Base-by-base conservation (phyloP, 257 asterid genomes). In the Solanum rostratum region DNA sequence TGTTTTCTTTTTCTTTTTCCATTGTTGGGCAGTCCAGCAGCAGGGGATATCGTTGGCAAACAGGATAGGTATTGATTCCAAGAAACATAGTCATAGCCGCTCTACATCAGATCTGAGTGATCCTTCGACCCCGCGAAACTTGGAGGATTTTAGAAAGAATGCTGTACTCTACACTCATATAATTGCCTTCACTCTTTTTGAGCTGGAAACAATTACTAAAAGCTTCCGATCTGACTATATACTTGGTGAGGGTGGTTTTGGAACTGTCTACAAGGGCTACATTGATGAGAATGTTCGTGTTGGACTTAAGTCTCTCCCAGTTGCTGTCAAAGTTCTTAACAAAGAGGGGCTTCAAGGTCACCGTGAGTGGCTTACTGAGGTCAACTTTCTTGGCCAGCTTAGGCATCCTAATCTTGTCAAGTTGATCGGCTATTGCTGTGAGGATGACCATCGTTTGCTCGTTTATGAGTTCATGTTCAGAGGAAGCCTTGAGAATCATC, bases 331-430 rank as follows among this genome's bases (percentile, higher is more conserved):
- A 90, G 99, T 97, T 54, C 97, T 97, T 76, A 97, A 97, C 87
- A 97, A 97, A 91, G 99, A 94, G 91, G 99, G 99, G 74, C 98
- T 95, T 85, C 98, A 95, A 87, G 98, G 99, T 20, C 99, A 97
- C 90, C 95, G 98, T 12, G 98, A 97, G 88, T 95, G 98, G 99
- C 98, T 97, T 66, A 95, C 99, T 29, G 99, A 97, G 89, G 99
- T 97, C 82, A 95, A 93, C 90, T 97, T 97, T 90, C 97, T 94
- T 24, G 99, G 98, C 57, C 98, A 97, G 92, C 97, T 97, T 79
- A 87, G 99, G 87, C 99, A 97, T 88, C 93, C 99, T 66, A 95
- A 97, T 94, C 87, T 97, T 82, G 99, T 97, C 45, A 97, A 95
- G 93, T 91, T 97, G 90, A 95, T 97, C 81, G 99, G 99, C 41